Percentiles rank a stretch among this genome's conserved stretches.
Evolutionary conservation across 2,329 filamentous ascomycete species (phyloP).

Genomic region (Fusarium oligoseptatum): DNA sequence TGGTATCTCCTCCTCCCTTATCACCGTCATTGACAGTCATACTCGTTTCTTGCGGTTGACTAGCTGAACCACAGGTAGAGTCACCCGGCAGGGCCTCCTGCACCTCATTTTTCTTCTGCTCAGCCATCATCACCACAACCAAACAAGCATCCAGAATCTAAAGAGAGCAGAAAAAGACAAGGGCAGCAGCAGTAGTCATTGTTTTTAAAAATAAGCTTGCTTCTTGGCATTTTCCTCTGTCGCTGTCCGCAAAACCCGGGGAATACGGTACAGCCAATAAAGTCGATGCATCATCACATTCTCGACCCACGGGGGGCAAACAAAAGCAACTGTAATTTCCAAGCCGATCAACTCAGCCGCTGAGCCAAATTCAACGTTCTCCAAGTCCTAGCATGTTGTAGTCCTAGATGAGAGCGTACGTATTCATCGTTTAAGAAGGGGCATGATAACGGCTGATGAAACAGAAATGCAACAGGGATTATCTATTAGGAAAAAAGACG

Average conservation of each 20-base stretch:
- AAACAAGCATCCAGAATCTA: not conserved
- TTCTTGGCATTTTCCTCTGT: slow-evolving; percentile 20
- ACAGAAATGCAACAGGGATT: not conserved
- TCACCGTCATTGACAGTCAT: slow-evolving; percentile 10
- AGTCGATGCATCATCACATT: slow-evolving; percentile 19
- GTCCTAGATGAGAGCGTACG: slow-evolving; percentile 1
- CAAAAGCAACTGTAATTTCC: slow-evolving; percentile 1
- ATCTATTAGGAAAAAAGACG: not conserved
- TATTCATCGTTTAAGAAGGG: slow-evolving; percentile 9
- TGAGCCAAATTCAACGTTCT: slow-evolving; percentile 18
- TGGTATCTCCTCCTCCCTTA: not conserved
- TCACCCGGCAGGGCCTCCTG: not conserved
- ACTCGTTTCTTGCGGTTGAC: slow-evolving; percentile 8
- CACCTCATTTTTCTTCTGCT: slow-evolving; percentile 7
- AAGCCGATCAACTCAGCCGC: slow-evolving; percentile 20
- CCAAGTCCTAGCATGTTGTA: not conserved
- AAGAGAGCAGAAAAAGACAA: not conserved
- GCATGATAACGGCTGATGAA: not conserved
- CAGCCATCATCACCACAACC: slow-evolving; percentile 5
- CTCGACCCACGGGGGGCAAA: not conserved
- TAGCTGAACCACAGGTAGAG: not conserved
- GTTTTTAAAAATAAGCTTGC: not conserved
- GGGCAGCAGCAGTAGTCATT: not conserved
- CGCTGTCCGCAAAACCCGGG: slow-evolving; percentile 27
- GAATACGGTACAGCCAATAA: slow-evolving; percentile 34